Evolutionary conservation across 1,139 yeast genomes (phyloP).

Genomic region (Saccharomyces hybrid): DNA sequence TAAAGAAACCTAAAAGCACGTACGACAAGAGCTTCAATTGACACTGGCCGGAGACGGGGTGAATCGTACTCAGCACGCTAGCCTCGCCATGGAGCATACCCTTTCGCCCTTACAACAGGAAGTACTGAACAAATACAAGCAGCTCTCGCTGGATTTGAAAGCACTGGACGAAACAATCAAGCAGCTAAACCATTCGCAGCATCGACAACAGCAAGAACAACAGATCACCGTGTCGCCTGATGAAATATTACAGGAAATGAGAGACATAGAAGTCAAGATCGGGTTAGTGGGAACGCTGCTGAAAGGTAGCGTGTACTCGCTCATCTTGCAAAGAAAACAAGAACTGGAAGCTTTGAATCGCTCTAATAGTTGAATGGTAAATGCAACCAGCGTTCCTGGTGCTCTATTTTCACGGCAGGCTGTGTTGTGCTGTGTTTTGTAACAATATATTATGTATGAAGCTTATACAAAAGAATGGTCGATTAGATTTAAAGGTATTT

Average conservation of each 20-base stretch:
- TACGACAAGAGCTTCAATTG: background rate
- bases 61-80: background rate
- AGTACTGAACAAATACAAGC: slow-evolving; percentile 25
- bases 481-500: slow-evolving; percentile 7
- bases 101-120: slow-evolving; percentile 22
- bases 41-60: background rate
- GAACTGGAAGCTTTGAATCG: slow-evolving; percentile 10
- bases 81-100: background rate
- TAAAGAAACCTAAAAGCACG: background rate
- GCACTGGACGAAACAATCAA: slow-evolving; percentile 25
- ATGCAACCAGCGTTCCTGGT: background rate
- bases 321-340: slow-evolving; percentile 37
- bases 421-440: background rate
- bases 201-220: background rate
- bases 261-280: slow-evolving; percentile 55
- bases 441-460: background rate
- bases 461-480: slow-evolving; percentile 9
- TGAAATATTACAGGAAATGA: slow-evolving; percentile 31
- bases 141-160: slow-evolving; percentile 23
- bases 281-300: slow-evolving; percentile 58
- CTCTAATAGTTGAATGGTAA: background rate
- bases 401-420: background rate
- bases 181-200: slow-evolving; percentile 16
- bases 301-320: slow-evolving; percentile 61
- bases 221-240: slow-evolving; percentile 22